Evolutionary conservation across 2,329 filamentous ascomycete genomes (phyloP).

Genomic region (Calonectria hongkongensis): DNA sequence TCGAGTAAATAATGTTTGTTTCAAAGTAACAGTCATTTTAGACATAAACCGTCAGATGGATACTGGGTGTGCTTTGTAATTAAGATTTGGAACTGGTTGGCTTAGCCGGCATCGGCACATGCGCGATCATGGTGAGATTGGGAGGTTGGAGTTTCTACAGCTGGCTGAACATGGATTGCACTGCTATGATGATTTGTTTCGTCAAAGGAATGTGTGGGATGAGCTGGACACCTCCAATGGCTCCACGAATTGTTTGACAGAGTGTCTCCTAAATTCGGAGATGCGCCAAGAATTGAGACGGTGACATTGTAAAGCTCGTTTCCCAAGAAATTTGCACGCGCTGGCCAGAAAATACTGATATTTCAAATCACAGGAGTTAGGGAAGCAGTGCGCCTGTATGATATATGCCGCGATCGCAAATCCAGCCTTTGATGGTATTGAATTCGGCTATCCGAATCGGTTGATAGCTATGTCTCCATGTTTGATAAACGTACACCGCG

Average conservation of each 20-base stretch:
- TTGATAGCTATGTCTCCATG: slow-evolving; percentile 51
- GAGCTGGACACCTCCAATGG: too few relatives aligned
- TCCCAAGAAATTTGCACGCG: neutral
- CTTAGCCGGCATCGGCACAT: too few relatives aligned
- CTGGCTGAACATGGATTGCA: too few relatives aligned
- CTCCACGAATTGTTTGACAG: neutral
- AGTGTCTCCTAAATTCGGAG: neutral
- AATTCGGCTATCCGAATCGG: slow-evolving; percentile 51
- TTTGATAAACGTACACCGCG: slow-evolving; percentile 60
- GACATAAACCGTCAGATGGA: too few relatives aligned
- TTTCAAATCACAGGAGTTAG: slow-evolving; percentile 38
- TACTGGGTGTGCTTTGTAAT: too few relatives aligned
- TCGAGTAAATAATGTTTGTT: too few relatives aligned
- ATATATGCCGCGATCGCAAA: slow-evolving; percentile 48
- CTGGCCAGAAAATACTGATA: neutral
- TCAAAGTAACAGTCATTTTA: too few relatives aligned
- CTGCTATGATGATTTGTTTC: neutral
- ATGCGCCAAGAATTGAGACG: neutral
- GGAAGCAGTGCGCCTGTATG: slow-evolving; percentile 29
- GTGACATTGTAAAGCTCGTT: neutral
- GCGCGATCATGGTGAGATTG: too few relatives aligned
- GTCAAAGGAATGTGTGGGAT: neutral
- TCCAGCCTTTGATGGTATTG: slow-evolving; percentile 53
- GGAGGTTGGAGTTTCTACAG: too few relatives aligned
- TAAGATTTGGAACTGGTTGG: too few relatives aligned